These are phyloP conservation scores for Mycena floridula DNA, from an alignment of 768 basidiomycete species.

Conservation along the genomic window DNA sequence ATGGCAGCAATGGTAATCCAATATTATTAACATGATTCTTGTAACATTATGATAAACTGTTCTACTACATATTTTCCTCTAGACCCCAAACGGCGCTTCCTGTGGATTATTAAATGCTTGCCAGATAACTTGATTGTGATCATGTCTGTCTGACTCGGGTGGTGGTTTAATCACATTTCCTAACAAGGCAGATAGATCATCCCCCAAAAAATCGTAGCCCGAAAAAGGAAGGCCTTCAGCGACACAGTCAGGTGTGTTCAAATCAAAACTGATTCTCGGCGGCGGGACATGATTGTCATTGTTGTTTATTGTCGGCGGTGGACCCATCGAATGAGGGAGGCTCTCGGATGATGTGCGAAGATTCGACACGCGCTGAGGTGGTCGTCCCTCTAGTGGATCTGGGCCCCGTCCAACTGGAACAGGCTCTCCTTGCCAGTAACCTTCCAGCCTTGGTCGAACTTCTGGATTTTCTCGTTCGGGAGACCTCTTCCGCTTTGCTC, in stretches of 20 bases:
- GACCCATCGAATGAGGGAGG: no score
- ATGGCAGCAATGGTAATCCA: no score
- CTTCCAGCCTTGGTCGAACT: neutral
- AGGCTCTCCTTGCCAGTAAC: neutral
- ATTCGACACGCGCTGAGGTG: neutral
- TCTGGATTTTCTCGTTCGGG: neutral
- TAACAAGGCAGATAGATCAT: slow-evolving; percentile 6
- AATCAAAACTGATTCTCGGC: slow-evolving; percentile 5
- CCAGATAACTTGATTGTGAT: neutral
- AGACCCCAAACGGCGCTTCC: neutral
- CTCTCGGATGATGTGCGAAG: slow-evolving; percentile 1
- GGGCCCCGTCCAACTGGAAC: neutral
- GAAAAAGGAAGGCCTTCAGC: slow-evolving; percentile 5
- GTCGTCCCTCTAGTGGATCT: neutral
- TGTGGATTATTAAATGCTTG: neutral
- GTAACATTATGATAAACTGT: no score
- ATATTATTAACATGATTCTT: no score
- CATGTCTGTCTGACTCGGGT: neutral
- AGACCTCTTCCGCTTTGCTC: neutral
- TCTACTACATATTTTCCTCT: no score
- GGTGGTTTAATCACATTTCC: slow-evolving; percentile 3
- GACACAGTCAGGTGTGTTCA: slow-evolving; percentile 1
- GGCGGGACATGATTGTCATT: neutral
- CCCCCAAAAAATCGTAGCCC: slow-evolving; percentile 9
- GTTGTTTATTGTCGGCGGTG: no score